phyloP scores from a whole-genome alignment of 2,329 filamentous ascomycete genomes.

The Pyricularia sp. region DNA sequence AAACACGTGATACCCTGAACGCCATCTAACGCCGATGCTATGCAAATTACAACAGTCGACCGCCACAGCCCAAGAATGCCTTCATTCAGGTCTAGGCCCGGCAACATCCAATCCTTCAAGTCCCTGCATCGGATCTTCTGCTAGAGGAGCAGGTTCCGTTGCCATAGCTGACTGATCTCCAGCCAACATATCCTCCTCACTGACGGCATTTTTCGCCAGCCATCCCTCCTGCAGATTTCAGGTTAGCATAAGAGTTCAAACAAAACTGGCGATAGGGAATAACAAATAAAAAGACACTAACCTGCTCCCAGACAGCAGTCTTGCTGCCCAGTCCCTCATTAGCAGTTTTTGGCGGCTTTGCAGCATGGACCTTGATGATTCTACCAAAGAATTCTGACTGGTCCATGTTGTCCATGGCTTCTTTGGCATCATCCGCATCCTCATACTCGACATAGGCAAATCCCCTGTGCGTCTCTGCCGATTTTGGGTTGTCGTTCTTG shows the following conservation, averaged over 20 bases:
- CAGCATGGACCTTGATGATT: slow-evolving; percentile 83
- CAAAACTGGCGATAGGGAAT: neutral
- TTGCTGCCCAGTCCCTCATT: slow-evolving; percentile 86
- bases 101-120: slow-evolving; percentile 89
- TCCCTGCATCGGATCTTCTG: slow-evolving; percentile 89
- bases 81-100: slow-evolving; percentile 70
- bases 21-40: slow-evolving; percentile 35
- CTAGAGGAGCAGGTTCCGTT: slow-evolving; percentile 32
- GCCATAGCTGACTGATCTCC: slow-evolving; percentile 41
- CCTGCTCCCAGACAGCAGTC: slow-evolving; percentile 95
- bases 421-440: slow-evolving; percentile 72
- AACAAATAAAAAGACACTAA: slow-evolving; percentile 29
- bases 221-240: slow-evolving; percentile 66
- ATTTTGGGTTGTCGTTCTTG: slow-evolving; percentile 74
- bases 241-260: neutral
- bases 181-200: slow-evolving; percentile 64
- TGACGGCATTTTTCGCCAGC: slow-evolving; percentile 78
- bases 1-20: slow-evolving; percentile 5
- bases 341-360: slow-evolving; percentile 83
- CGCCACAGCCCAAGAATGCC: neutral
- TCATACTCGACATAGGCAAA: slow-evolving; percentile 98
- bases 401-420: slow-evolving; percentile 99
- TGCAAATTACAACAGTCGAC: slow-evolving; percentile 17
- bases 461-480: slow-evolving; percentile 72
- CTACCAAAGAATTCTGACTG: slow-evolving; percentile 90